Percentiles rank a stretch among this genome's conserved stretches.
Evolutionary conservation across 1,284 basidiomycete species (phyloP).

Genomic region (Ustilago lituana): DNA sequence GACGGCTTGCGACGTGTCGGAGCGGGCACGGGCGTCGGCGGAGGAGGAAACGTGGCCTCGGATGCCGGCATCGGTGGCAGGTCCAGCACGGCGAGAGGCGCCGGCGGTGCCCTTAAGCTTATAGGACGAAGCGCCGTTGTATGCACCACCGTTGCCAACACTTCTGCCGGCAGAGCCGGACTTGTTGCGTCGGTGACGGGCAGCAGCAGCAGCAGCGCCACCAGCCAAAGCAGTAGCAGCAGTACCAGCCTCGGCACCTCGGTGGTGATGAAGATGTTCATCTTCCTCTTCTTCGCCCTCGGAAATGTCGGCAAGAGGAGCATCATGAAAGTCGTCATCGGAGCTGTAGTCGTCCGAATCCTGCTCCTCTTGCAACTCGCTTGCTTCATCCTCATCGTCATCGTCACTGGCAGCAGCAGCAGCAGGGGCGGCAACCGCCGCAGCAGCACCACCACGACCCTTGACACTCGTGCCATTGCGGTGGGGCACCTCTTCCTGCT

Average conservation of each 20-base stretch:
- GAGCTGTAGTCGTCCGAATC: conserved; percentile 30
- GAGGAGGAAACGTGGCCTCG: conserved; percentile 13
- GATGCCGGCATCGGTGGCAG: no score
- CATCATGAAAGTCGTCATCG: conserved; percentile 56
- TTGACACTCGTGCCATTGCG: conserved; percentile 15
- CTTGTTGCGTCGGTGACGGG: conserved; percentile 33
- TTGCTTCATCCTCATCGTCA: conserved; percentile 18
- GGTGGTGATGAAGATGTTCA: conserved; percentile 20
- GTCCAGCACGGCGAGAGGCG: conserved; percentile 48
- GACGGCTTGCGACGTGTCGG: conserved; percentile 43
- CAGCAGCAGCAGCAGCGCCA: conserved; percentile 16
- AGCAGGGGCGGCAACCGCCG: no score
- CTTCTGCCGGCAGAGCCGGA: conserved; percentile 17
- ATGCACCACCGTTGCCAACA: conserved; percentile 9
- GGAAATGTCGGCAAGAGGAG: conserved; percentile 56
- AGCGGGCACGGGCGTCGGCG: conserved; percentile 44
- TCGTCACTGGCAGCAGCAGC: conserved; percentile 14
- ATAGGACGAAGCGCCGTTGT: conserved; percentile 16
- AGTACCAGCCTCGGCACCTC: conserved; percentile 5
- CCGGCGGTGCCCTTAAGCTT: conserved; percentile 45
- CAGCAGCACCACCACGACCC: conserved; percentile 17
- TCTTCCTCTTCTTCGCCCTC: conserved; percentile 57
- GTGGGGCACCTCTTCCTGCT: conserved; percentile 3
- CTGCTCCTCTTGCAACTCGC: no score
- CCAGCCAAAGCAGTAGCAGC: conserved; percentile 9